phyloP scores from a whole-genome alignment of 768 basidiomycete species.

The Lentinula sp. region DNA sequence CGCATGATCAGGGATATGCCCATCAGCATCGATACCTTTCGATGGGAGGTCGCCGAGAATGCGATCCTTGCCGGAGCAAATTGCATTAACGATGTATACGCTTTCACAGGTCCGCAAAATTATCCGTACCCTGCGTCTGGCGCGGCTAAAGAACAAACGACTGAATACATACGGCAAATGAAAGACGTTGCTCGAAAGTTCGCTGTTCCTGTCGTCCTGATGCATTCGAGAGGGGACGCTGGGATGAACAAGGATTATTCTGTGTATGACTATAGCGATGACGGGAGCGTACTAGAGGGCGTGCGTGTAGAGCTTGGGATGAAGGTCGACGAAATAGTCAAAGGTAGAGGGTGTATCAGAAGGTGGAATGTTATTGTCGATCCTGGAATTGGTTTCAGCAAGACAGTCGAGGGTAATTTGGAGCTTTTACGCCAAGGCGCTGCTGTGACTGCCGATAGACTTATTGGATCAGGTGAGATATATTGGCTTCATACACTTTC shows the following conservation, averaged over 20 bases:
- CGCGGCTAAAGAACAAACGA: slow-evolving; percentile 18
- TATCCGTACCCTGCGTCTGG: slow-evolving; percentile 21
- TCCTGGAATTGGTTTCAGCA: slow-evolving; percentile 94
- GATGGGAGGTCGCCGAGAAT: slow-evolving; percentile 69
- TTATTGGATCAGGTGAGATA: slow-evolving; percentile 23
- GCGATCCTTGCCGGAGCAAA: slow-evolving; percentile 81
- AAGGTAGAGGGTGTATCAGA: slow-evolving; percentile 64
- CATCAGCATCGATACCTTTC: slow-evolving; percentile 87
- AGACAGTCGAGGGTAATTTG: slow-evolving; percentile 70
- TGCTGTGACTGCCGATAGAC: slow-evolving; percentile 36
- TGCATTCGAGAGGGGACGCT: slow-evolving; percentile 92
- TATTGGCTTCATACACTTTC: background rate
- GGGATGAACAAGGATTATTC: slow-evolving; percentile 64
- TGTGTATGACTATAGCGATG: slow-evolving; percentile 33
- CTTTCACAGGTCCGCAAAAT: slow-evolving; percentile 60
- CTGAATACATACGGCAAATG: slow-evolving; percentile 51
- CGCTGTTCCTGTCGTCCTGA: slow-evolving; percentile 78
- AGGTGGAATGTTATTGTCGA: slow-evolving; percentile 89
- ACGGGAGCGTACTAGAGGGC: slow-evolving; percentile 53
- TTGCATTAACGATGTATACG: slow-evolving; percentile 91
- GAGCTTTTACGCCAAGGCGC: slow-evolving; percentile 51
- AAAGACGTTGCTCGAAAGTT: slow-evolving; percentile 54
- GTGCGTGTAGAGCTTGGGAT: slow-evolving; percentile 67
- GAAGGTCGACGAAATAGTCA: slow-evolving; percentile 60
- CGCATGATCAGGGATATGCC: slow-evolving; percentile 26